Base-by-base conservation (phyloP, 2,329 filamentous ascomycete species). In the Claviceps fusiformis region DNA sequence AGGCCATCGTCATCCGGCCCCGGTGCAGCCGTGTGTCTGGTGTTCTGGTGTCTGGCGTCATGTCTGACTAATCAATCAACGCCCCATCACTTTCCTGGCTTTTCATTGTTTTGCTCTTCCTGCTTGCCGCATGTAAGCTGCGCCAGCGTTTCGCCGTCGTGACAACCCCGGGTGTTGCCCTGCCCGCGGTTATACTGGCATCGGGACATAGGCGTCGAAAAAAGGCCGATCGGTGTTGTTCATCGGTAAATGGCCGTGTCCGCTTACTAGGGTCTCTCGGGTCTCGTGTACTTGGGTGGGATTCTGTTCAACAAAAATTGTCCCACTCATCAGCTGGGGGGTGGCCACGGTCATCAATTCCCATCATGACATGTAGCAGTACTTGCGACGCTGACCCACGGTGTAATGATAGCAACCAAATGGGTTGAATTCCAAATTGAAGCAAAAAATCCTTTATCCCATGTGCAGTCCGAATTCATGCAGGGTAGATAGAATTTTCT, bases 1-100 rank as follows among this genome's bases (percentile, higher is more conserved):
- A 51, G 35, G 41, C 43, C 45, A 49, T 57, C 55, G 55, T 57
- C 55, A 57, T 57, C 55, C 45, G 37, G 52, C 31, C 17, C 52
- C 35, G 41, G 43, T 48, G 15, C 49, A 10, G 35, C 35, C 35
- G 7, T 37, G 35, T 24, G 35, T 37, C 35, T 37, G 7, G 7
- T 13, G 8, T 5, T 37, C 35, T 37, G 35, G 9, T 13, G 10
- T 37, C 35, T 37, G 35, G 9, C 9, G 35, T 13, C 35, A 10
- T 37, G 35, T 33, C 31, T 33, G 31, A 11, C 10, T 31, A 10
- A 44, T n/a, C 24, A 5, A n/a, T 9, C n/a, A 44, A 50, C 48
- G 48, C 48, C 52, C 52, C 52, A 54, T 49, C 44, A 15, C 45
- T 49, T 41, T 17, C 13, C 17, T 41, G 1, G 5, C 37, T 33